Percentiles rank a stretch among this genome's conserved stretches.
Evolutionary conservation across 805 yeast species (phyloP).

Genomic region (Yamadazyma sp.): DNA sequence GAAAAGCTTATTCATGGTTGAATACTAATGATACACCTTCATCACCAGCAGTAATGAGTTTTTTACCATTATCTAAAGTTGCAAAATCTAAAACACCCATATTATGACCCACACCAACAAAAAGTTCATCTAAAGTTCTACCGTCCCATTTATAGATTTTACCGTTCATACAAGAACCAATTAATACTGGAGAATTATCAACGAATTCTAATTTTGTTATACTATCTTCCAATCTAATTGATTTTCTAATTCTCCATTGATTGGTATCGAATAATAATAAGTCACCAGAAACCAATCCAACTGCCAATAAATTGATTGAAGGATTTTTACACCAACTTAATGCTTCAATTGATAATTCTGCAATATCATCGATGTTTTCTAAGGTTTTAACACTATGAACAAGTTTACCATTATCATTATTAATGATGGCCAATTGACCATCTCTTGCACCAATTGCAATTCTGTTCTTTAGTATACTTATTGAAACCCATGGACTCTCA

Average conservation of each 20-base stretch:
- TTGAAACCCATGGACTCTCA: slow-evolving; percentile 85
- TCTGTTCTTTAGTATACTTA: slow-evolving; percentile 51
- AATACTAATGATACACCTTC: slow-evolving; percentile 89
- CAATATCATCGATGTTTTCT: slow-evolving; percentile 47
- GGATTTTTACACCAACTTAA: slow-evolving; percentile 68
- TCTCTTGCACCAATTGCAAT: slow-evolving; percentile 85
- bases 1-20: neutral
- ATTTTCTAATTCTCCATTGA: slow-evolving; percentile 82
- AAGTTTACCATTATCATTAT: slow-evolving; percentile 68
- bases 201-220: slow-evolving; percentile 76
- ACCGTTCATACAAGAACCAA: slow-evolving; percentile 83
- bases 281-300: slow-evolving; percentile 87
- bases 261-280: slow-evolving; percentile 77
- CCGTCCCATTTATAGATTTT: slow-evolving; percentile 83
- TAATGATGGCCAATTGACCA: slow-evolving; percentile 78
- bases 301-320: slow-evolving; percentile 61
- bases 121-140: slow-evolving; percentile 75
- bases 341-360: slow-evolving; percentile 51
- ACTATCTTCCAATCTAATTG: slow-evolving; percentile 67
- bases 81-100: slow-evolving; percentile 91
- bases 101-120: slow-evolving; percentile 86
- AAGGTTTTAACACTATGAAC: slow-evolving; percentile 64
- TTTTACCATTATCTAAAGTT: slow-evolving; percentile 59
- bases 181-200: slow-evolving; percentile 52
- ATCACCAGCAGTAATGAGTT: slow-evolving; percentile 90